Evolutionary conservation across 495 filamentous ascomycete species (phyloP).

Genomic region (Penicillium lagena): DNA sequence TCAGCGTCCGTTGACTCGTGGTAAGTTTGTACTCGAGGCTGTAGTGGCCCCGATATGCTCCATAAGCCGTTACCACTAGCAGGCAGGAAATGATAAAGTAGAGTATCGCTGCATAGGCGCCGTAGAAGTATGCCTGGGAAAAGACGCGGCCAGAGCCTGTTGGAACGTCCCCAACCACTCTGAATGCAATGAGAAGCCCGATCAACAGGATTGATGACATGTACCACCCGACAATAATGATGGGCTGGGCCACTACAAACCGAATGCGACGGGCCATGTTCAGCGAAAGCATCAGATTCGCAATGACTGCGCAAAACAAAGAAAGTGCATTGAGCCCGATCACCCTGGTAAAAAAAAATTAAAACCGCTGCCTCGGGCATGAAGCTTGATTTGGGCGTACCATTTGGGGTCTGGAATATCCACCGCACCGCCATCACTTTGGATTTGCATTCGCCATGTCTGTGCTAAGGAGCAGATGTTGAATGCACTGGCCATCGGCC

Average conservation of each 20-base stretch:
- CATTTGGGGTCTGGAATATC: conserved; percentile 64
- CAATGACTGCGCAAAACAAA: conserved; percentile 59
- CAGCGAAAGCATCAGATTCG: conserved; percentile 67
- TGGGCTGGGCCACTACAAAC: conserved; percentile 54
- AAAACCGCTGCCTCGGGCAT: background rate
- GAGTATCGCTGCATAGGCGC: conserved; percentile 63
- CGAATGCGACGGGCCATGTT: conserved; percentile 62
- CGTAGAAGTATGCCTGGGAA: conserved; percentile 77
- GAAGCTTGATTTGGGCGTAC: conserved; percentile 25
- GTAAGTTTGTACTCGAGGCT: conserved; percentile 65
- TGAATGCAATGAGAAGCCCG: conserved; percentile 47
- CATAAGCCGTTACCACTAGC: conserved; percentile 62
- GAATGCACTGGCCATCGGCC: conserved; percentile 78
- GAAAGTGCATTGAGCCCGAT: conserved; percentile 68
- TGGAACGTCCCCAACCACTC: conserved; percentile 11
- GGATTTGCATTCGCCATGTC: conserved; percentile 63
- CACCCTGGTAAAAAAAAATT: conserved; percentile 40
- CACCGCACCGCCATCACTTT: conserved; percentile 39
- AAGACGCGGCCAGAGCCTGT: conserved; percentile 11
- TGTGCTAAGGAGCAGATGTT: conserved; percentile 69
- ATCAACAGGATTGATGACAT: conserved; percentile 62
- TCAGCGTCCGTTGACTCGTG: conserved; percentile 69
- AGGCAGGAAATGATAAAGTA: conserved; percentile 71
- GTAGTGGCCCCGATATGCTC: conserved; percentile 59
- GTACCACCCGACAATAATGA: conserved; percentile 61